Evolutionary conservation across 495 filamentous ascomycete genomes (phyloP).

Genomic region (Talaromyces wortmannii): DNA sequence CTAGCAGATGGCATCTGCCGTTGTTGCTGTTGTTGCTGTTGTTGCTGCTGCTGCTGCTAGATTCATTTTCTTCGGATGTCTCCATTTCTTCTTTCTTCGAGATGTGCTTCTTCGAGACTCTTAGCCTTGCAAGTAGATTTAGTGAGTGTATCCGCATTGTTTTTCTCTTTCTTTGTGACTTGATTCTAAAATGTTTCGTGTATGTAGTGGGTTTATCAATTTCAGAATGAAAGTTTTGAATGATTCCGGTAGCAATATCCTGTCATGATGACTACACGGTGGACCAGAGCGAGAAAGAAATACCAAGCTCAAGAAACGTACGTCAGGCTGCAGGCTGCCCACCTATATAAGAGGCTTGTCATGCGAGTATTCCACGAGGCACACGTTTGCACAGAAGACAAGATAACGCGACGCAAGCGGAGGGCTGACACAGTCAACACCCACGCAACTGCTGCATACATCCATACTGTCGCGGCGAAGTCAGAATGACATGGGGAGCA

Average conservation of each 20-base stretch:
- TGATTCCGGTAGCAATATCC: neutral
- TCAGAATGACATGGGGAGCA: conserved; percentile 3
- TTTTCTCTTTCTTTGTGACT: neutral
- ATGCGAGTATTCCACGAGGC: conserved; percentile 2
- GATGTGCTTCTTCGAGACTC: neutral
- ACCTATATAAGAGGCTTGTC: conserved; percentile 1
- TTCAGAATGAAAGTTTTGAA: neutral
- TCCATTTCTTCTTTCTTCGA: neutral
- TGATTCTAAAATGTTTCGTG: neutral
- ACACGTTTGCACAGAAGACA: neutral
- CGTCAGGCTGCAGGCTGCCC: neutral
- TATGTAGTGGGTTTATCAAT: neutral
- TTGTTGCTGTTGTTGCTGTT: too few relatives aligned
- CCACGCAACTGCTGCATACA: too few relatives aligned
- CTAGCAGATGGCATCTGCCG: conserved; percentile 25
- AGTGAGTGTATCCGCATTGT: neutral
- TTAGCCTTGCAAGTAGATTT: neutral
- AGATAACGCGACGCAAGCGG: neutral
- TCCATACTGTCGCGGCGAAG: neutral
- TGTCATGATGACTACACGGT: neutral
- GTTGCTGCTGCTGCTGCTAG: neutral
- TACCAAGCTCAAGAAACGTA: too few relatives aligned
- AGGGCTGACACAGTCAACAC: neutral
- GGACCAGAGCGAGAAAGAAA: neutral
- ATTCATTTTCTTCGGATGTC: neutral